Conservation (phyloP, 1,284 basidiomycete genomes). For the Moesziomyces aphidis region DNA sequence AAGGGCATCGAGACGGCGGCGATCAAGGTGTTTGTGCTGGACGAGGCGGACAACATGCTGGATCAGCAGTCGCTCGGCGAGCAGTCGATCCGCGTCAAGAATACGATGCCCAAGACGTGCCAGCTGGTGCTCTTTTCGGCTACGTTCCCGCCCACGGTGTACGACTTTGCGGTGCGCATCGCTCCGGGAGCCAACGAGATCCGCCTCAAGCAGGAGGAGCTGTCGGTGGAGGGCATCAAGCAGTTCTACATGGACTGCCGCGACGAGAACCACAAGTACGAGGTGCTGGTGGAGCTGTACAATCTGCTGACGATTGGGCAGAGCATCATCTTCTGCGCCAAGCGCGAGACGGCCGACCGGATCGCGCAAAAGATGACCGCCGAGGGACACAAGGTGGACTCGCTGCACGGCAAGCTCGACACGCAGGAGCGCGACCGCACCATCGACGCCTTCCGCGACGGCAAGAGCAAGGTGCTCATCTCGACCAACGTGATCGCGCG, state of each 20-base stretch:
- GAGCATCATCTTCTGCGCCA: constrained; percentile 90
- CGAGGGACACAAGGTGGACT: constrained; percentile 96
- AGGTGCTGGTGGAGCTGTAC: constrained; percentile 92
- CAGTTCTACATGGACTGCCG: constrained; percentile 94
- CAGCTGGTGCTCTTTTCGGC: constrained; percentile 98
- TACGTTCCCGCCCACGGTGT: constrained; percentile 94
- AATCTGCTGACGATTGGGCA: constrained; percentile 92
- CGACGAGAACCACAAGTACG: constrained; percentile 91
- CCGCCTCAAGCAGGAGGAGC: constrained; percentile 91
- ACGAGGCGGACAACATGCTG: constrained; percentile 99
- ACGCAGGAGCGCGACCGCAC: constrained; percentile 87
- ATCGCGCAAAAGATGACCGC: constrained; percentile 89
- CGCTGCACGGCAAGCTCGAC: constrained; percentile 93
- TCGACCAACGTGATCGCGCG: constrained; percentile 99
- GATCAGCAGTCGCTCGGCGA: constrained; percentile 96
- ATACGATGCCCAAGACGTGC: constrained; percentile 75
- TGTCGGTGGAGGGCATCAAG: constrained; percentile 92
- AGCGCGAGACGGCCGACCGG: constrained; percentile 88
- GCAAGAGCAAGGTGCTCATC: constrained; percentile 95
- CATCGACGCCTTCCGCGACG: constrained; percentile 95
- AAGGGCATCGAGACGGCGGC: constrained; percentile 75
- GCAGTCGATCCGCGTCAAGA: constrained; percentile 93
- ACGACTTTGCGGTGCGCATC: constrained; percentile 87
- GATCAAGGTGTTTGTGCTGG: constrained; percentile 93
- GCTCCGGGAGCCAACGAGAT: constrained; percentile 97